Conservation (phyloP, 2,329 filamentous ascomycete genomes). For the Dothistroma septosporum region DNA sequence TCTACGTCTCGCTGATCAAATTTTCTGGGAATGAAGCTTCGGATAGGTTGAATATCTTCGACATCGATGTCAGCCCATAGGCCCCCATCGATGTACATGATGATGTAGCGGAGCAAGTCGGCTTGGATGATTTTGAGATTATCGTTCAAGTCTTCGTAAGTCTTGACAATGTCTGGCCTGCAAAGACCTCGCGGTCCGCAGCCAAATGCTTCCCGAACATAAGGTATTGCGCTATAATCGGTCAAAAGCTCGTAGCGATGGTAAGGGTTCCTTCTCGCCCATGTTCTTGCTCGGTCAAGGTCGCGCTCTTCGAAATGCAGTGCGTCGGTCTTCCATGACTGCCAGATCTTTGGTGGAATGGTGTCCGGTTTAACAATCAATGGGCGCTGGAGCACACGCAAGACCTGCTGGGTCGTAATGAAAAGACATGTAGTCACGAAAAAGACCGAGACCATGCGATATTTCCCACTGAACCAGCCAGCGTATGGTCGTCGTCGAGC, state of each 20-base stretch:
- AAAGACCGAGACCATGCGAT: too few species aligned
- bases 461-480: too few species aligned
- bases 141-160: conserved; percentile 56
- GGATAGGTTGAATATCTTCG: conserved; percentile 40
- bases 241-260: conserved; percentile 66
- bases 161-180: conserved; percentile 60
- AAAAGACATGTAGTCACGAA: too few species aligned
- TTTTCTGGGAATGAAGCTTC: conserved; percentile 57
- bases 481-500: too few species aligned
- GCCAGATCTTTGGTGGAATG: conserved; percentile 66
- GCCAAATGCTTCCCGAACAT: conserved; percentile 62
- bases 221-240: conserved; percentile 61
- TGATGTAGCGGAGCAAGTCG: conserved; percentile 60
- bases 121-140: conserved; percentile 56
- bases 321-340: conserved; percentile 68
- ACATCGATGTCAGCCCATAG: conserved; percentile 59
- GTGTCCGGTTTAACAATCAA: neutral
- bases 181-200: conserved; percentile 53
- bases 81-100: conserved; percentile 63
- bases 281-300: conserved; percentile 56
- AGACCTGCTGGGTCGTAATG: too few species aligned
- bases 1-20: conserved; percentile 61
- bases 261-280: conserved; percentile 61
- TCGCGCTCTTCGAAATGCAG: conserved; percentile 62
- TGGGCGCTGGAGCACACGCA: too few species aligned